phyloP scores from a whole-genome alignment of 768 basidiomycete species.

The Pisolithus orientalis region DNA sequence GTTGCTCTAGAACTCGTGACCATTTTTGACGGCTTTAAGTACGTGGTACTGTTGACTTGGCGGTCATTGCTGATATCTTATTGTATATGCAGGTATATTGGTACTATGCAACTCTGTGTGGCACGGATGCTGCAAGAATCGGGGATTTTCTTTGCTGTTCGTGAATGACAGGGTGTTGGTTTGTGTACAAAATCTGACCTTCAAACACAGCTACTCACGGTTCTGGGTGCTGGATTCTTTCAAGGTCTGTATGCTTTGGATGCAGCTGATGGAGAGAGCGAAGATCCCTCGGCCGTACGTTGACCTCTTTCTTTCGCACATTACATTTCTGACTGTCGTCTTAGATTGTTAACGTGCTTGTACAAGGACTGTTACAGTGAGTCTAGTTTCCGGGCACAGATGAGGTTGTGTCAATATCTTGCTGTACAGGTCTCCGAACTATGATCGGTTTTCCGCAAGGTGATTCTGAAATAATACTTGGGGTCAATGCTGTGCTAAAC shows the following conservation, averaged over 20 bases:
- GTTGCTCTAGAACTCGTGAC: conserved; percentile 59
- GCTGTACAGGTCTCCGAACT: conserved; percentile 54
- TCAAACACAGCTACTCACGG: conserved; percentile 57
- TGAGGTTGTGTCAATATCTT: not conserved
- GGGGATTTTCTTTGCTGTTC: conserved; percentile 83
- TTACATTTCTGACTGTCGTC: not conserved
- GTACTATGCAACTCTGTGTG: conserved; percentile 91
- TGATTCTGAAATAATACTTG: conserved; percentile 13
- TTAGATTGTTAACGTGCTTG: conserved; percentile 63
- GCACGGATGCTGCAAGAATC: conserved; percentile 92
- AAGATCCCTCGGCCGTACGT: conserved; percentile 44
- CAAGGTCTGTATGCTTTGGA: conserved; percentile 89
- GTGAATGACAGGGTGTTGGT: conserved; percentile 11
- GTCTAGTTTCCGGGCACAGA: not conserved
- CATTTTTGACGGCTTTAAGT: conserved; percentile 79
- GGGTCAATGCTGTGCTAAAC: not conserved
- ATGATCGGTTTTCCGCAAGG: conserved; percentile 49
- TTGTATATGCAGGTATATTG: conserved; percentile 55
- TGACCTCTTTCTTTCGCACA: not conserved
- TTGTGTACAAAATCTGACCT: not conserved
- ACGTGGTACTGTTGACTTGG: conserved; percentile 10
- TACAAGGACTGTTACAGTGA: conserved; percentile 81
- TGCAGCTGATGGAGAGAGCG: conserved; percentile 76
- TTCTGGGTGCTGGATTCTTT: conserved; percentile 78
- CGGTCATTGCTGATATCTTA: not conserved